Evolutionary conservation across 2,329 filamentous ascomycete genomes (phyloP).

Genomic region (Sporothrix pallida): DNA sequence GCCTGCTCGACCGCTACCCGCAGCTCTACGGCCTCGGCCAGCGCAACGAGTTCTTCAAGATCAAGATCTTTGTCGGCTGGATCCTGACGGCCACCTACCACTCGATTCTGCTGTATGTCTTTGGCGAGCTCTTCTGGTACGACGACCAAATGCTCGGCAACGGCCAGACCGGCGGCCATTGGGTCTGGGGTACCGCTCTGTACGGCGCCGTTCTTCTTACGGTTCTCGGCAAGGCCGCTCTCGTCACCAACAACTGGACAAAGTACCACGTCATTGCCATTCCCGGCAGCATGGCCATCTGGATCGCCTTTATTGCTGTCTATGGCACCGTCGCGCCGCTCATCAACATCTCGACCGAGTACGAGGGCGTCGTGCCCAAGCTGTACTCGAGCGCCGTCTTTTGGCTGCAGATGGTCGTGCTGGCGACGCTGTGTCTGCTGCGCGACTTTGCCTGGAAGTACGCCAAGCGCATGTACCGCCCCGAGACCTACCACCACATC

Average conservation of each 20-base stretch:
- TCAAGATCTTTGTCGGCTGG: constrained; percentile 92
- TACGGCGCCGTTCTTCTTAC: constrained; percentile 95
- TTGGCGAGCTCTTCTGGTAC: constrained; percentile 79
- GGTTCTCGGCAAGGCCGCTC: constrained; percentile 89
- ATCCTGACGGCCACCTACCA: constrained; percentile 95
- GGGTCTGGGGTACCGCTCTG: constrained; percentile 96
- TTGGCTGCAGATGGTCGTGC: constrained; percentile 84
- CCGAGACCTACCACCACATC: constrained; percentile 95
- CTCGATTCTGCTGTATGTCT: constrained; percentile 89
- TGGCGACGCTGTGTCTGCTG: constrained; percentile 81
- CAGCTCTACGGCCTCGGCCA: constrained; percentile 95
- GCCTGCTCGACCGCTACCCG: constrained; percentile 91
- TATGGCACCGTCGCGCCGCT: constrained; percentile 88
- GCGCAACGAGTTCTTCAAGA: constrained; percentile 89
- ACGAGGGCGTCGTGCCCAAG: constrained; percentile 79
- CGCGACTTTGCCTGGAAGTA: constrained; percentile 98
- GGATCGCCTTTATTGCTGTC: constrained; percentile 86
- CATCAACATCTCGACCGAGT: constrained; percentile 80
- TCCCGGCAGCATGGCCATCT: constrained; percentile 88
- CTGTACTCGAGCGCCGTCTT: constrained; percentile 84
- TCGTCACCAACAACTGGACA: constrained; percentile 98
- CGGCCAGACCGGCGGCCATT: constrained; percentile 86
- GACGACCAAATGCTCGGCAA: constrained; percentile 78
- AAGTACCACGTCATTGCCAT: constrained; percentile 97
- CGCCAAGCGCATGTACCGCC: constrained; percentile 93